Conservation (phyloP, 1,139 yeast species). For the Debaryomycetaceae sp. region DNA sequence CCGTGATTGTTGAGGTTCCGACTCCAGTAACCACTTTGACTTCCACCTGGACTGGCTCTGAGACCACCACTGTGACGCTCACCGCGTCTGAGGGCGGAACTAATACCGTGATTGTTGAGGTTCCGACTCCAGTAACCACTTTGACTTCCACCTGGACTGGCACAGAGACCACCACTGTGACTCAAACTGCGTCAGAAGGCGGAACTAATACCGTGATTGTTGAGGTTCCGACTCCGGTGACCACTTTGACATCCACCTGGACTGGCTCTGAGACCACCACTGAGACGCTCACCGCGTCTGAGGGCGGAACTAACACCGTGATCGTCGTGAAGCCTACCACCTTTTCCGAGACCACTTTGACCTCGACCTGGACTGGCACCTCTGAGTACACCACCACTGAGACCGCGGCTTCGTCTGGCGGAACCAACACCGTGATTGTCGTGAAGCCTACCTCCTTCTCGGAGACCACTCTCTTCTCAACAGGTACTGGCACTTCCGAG, state of each 20-base stretch:
- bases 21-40: constrained; percentile 4
- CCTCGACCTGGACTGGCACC: too few species aligned
- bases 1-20: constrained; percentile 10
- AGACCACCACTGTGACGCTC: constrained; percentile 6
- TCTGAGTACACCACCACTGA: too few species aligned
- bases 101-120: constrained; percentile 5
- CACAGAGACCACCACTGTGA: constrained; percentile 5
- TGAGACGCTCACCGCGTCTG: constrained; percentile 4
- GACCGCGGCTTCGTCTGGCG: constrained; percentile 2
- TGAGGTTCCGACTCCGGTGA: constrained; percentile 2
- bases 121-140: constrained; percentile 3
- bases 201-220: constrained; percentile 6
- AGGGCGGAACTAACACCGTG: constrained; percentile 10
- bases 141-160: constrained; percentile 4
- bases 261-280: constrained; percentile 6
- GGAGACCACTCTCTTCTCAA: too few species aligned
- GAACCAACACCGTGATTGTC: constrained; percentile 2
- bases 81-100: constrained; percentile 7
- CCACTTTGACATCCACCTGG: constrained; percentile 5
- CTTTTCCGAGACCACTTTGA: too few species aligned
- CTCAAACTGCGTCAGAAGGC: constrained; percentile 6
- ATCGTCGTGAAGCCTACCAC: too few species aligned
- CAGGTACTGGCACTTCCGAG: constrained; percentile 3
- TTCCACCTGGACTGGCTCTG: constrained; percentile 7
- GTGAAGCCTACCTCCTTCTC: constrained; percentile 3